phyloP scores from a whole-genome alignment of 495 filamentous ascomycete genomes.

The Tuber calosporum region DNA sequence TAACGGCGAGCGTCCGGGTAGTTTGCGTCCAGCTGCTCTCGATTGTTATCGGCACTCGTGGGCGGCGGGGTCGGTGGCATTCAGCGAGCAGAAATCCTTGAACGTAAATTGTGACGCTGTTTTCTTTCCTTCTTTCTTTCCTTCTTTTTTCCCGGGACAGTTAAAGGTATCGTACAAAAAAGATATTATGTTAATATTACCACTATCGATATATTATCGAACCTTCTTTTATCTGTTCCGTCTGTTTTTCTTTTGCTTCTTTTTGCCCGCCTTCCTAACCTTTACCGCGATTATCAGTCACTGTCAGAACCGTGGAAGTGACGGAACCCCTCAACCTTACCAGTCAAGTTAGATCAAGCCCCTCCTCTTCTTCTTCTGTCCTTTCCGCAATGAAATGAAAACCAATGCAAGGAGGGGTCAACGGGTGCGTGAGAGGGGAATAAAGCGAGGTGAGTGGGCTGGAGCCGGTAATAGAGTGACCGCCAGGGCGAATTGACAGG shows the following conservation, averaged over 20 bases:
- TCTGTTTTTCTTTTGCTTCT: neutral
- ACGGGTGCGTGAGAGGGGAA: neutral
- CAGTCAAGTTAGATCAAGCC: neutral
- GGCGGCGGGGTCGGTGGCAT: conserved; percentile 39
- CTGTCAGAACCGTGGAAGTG: neutral
- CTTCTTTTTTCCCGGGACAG: neutral
- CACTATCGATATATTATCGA: neutral
- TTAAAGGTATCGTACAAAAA: neutral
- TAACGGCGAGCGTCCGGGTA: conserved; percentile 30
- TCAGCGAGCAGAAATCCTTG: neutral
- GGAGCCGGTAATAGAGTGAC: neutral
- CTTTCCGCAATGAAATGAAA: neutral
- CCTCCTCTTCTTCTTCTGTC: neutral
- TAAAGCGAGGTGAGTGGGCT: neutral
- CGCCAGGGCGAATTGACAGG: neutral
- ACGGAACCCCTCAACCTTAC: neutral
- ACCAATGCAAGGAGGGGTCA: neutral
- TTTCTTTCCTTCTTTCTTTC: neutral
- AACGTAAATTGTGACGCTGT: neutral
- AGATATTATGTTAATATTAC: neutral
- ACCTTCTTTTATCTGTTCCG: neutral
- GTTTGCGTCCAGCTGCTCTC: conserved; percentile 27
- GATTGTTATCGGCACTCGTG: conserved; percentile 29
- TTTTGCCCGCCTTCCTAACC: neutral
- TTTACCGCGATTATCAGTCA: neutral